These are phyloP conservation scores for Globisporangium irregulare DNA, from an alignment of 352 stramenopile genomes.

Conservation along the genomic window DNA sequence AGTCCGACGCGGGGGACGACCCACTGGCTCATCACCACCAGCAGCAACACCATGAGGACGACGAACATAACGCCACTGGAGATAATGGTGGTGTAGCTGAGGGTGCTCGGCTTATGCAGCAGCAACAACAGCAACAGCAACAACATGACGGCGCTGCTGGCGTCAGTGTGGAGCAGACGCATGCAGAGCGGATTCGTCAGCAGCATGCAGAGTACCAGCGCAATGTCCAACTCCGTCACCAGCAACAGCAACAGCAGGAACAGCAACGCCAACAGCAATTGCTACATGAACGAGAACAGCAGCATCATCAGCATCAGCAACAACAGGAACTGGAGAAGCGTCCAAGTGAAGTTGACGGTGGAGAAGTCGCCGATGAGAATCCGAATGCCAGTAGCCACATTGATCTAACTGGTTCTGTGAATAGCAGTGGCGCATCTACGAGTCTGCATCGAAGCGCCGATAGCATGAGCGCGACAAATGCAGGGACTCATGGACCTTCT, in stretches of 20 bases:
- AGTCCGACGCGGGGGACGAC: conserved; percentile 9
- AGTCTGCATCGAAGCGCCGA: background rate
- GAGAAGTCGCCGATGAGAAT: background rate
- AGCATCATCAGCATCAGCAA: background rate
- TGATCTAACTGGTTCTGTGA: background rate
- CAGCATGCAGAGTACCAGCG: conserved; percentile 4
- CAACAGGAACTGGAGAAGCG: background rate
- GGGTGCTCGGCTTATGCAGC: background rate
- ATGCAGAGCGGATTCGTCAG: background rate
- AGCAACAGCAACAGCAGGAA: background rate
- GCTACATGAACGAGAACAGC: background rate
- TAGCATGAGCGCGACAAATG: background rate
- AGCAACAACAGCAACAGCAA: conserved; percentile 1
- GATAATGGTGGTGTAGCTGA: background rate
- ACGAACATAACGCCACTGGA: background rate
- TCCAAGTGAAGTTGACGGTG: too few relatives aligned
- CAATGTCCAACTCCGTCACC: background rate
- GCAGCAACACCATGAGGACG: conserved; percentile 12
- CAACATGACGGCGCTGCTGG: background rate
- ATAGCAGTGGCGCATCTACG: background rate
- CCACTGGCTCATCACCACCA: conserved; percentile 11
- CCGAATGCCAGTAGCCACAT: background rate
- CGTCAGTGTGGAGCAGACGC: background rate
- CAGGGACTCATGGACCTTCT: background rate
- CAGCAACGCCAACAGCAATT: background rate